Evolutionary conservation across 805 yeast genomes (phyloP).

Genomic region (Candida methanosorbosa): DNA sequence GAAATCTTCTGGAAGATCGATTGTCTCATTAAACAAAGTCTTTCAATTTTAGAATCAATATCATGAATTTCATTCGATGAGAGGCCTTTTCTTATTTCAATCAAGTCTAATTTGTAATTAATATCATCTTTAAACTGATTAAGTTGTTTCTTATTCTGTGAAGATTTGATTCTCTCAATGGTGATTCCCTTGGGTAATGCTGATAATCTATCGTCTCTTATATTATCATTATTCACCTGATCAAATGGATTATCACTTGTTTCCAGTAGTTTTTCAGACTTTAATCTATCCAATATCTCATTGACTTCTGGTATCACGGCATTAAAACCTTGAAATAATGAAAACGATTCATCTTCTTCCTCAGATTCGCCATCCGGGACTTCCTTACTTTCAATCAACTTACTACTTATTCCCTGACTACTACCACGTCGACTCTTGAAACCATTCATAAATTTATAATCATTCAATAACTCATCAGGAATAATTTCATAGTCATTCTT

Average conservation of each 20-base stretch:
- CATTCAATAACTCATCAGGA: constrained; percentile 53
- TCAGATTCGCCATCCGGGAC: too few relatives aligned
- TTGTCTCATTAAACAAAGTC: constrained; percentile 41
- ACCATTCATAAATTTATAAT: constrained; percentile 13
- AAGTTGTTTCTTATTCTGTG: constrained; percentile 33
- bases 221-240: constrained; percentile 35
- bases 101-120: constrained; percentile 38
- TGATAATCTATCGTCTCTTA: constrained; percentile 22
- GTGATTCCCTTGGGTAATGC: constrained; percentile 31
- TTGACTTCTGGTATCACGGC: constrained; percentile 48
- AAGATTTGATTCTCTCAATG: constrained; percentile 29
- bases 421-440: too few relatives aligned
- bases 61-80: constrained; percentile 59
- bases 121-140: constrained; percentile 29
- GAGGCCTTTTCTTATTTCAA: constrained; percentile 56
- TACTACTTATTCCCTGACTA: too few relatives aligned
- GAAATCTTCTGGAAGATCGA: constrained; percentile 52
- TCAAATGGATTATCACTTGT: constrained; percentile 31
- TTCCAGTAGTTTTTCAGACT: constrained; percentile 17
- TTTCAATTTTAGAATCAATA: constrained; percentile 47
- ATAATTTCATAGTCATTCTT: constrained; percentile 43
- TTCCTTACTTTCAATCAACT: too few relatives aligned
- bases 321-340: constrained; percentile 63
- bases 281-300: constrained; percentile 27
- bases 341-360: constrained; percentile 22